Evolutionary conservation across 2,329 filamentous ascomycete genomes (phyloP), one percentile per base, ranked within the genome.

Genomic region (Aspergillus sp.): DNA sequence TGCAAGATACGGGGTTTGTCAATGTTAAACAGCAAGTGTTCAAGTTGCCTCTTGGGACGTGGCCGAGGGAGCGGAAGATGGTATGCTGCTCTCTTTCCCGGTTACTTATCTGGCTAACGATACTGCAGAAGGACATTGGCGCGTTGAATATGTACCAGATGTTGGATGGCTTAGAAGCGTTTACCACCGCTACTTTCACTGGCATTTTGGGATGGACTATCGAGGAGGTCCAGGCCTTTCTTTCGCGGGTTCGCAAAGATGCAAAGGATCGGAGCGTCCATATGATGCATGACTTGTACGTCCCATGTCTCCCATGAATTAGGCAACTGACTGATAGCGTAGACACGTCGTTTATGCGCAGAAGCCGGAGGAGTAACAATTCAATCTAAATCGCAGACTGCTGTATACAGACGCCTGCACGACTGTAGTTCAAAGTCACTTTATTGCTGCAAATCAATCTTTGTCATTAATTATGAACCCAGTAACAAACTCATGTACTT

Each of bases 211-310:
- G 57, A 2, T 59, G 57, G 57, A 39, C 18, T 5, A 41, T 36
- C 6, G 57, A 59, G 18, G 44, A 53, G 7, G 53, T 59, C 7
- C 26, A 52, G 34, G 42, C 34, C 5, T 59, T 59, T n/a, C 44
- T 59, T 15, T n/a, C 34, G 2, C 15, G 48, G 24, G 57, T 59
- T 8, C 18, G 55, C 3, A 13, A 43, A 7, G 49, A 53, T 34
- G 44, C 49, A 17, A 53, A 53, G 42, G n/a, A 30, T 11, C 36
- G 45, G 3, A 39, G 36, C 3, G 55, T 57, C 4, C 49, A 53
- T 49, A 49, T 57, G 49, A 49, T 57, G 55, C 49, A 49, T 49
- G 42, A 57, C 5, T 53, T 57, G 49, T 53, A 26, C 17, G 50
- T 57, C 13, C 17, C 11, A 24, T 3, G 5, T 24, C 1, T 38